Evolutionary conservation across 2,329 filamentous ascomycete species (phyloP), one percentile per base, ranked within the genome.

Genomic region (Clarireedia monteithiana): DNA sequence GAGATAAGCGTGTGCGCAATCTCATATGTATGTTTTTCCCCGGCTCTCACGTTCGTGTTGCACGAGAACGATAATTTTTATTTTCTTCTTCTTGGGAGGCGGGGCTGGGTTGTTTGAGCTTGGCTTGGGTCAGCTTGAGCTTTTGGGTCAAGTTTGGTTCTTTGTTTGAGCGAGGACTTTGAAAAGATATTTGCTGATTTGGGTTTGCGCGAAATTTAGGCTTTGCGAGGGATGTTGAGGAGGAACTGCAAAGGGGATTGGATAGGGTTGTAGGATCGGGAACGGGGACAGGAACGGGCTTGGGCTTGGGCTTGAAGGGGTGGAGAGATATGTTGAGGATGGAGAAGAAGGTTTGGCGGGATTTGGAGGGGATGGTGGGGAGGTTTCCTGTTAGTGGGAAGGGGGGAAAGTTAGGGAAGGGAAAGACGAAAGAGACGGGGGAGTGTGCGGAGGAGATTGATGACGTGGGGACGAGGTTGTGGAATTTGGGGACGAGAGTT

Each of bases 401-500:
- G 14, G 9, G 4, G 9, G 10, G 23, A 7, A 27, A 24, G 40
- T n/a, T 24, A 20, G 9, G 44, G 20, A 46, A 46, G 26, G 44
- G 23, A 10, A 24, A 24, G 24, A 14, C 17, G 6, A 17, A 40
- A 10, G 12, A 24, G 15, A 14, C 17, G 6, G 14, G 15, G 38
- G 17, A 17, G 38, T 15, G 38, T 5, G 39, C 74, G 44, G 68
- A 71, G 24, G 74, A 79, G 5, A 70, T 89, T 3, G 84, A 88
- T 58, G 68, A 62, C 5, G 62, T 74, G 6, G 86, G 80, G 55
- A 77, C 79, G 0, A 72, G 74, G 24, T 70, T 90, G 6, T 90
- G 86, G 86, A 90, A 90, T 60, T 66, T 78, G 5, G 83, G 82
- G 42, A 82, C 83, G 1, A 76, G 78, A 26, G 65, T 82, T 5